phyloP scores from a whole-genome alignment of 2,329 filamentous ascomycete genomes.

The Leptosphaerulina australis region DNA sequence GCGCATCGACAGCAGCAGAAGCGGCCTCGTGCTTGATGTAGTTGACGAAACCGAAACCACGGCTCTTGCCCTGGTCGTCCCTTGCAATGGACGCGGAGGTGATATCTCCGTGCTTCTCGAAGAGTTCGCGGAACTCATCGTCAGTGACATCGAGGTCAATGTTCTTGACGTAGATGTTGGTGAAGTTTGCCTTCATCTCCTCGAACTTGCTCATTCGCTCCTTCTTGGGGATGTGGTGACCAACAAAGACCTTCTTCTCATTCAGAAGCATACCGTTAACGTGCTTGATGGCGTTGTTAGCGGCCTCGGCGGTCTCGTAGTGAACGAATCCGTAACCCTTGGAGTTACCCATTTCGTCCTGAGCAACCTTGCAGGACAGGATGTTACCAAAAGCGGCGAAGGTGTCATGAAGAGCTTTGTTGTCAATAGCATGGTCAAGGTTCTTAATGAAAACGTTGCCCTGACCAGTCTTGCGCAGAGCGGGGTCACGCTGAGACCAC shows the following conservation, averaged over 20 bases:
- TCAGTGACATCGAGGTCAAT: constrained; percentile 83
- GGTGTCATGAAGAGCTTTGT: constrained; percentile 99
- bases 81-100: constrained; percentile 94
- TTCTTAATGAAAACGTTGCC: constrained; percentile 99
- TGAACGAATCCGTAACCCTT: constrained; percentile 99
- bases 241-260: constrained; percentile 99
- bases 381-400: constrained; percentile 99
- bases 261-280: constrained; percentile 99
- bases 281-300: constrained; percentile 96
- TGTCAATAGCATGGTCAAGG: constrained; percentile 96
- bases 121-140: constrained; percentile 91
- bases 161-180: constrained; percentile 99
- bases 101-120: constrained; percentile 90
- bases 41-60: constrained; percentile 96
- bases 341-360: constrained; percentile 95
- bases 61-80: constrained; percentile 87
- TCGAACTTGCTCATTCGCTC: constrained; percentile 99
- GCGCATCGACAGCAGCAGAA: constrained; percentile 81
- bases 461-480: constrained; percentile 98
- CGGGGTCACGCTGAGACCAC: constrained; percentile 99
- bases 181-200: constrained; percentile 99
- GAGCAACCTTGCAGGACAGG: constrained; percentile 97
- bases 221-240: constrained; percentile 99
- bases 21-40: constrained; percentile 91
- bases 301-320: constrained; percentile 98